These are phyloP conservation scores for Cochlearia excelsa DNA, from an alignment of 345 rosid genomes.

Conservation along the genomic window DNA sequence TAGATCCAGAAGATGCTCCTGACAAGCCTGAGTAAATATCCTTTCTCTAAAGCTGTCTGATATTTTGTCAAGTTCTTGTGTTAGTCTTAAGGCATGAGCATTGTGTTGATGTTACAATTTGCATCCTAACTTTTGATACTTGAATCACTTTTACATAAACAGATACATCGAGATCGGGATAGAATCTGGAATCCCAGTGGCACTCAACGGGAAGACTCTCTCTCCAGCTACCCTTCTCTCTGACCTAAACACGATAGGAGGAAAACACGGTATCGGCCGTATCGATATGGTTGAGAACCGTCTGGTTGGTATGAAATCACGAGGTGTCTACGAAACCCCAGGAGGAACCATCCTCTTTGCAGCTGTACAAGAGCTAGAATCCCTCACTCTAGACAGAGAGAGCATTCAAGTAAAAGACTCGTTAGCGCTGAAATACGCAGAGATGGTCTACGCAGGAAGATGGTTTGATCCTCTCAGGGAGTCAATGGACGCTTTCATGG, in stretches of 20 bases:
- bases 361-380: slow-evolving; percentile 81
- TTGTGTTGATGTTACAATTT: not conserved
- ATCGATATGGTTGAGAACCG: slow-evolving; percentile 92
- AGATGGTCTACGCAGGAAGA: slow-evolving; percentile 89
- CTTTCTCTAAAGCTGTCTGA: slow-evolving; percentile 9
- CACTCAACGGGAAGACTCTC: slow-evolving; percentile 61
- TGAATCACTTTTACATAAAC: slow-evolving; percentile 16
- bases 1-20: slow-evolving; percentile 92
- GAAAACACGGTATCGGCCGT: slow-evolving; percentile 83
- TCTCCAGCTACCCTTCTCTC: slow-evolving; percentile 77
- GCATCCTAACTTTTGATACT: slow-evolving; percentile 14
- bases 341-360: slow-evolving; percentile 86
- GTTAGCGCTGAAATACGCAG: slow-evolving; percentile 79
- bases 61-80: not conserved
- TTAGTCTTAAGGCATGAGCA: not conserved
- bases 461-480: slow-evolving; percentile 91
- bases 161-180: slow-evolving; percentile 74
- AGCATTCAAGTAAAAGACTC: slow-evolving; percentile 76
- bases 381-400: slow-evolving; percentile 80
- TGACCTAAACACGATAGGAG: slow-evolving; percentile 69
- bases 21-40: slow-evolving; percentile 61
- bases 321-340: slow-evolving; percentile 97
- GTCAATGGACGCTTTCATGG: slow-evolving; percentile 85
- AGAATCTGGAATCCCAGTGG: slow-evolving; percentile 68
- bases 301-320: slow-evolving; percentile 92